Evolutionary conservation across 2,329 filamentous ascomycete species (phyloP).

Genomic region (Teratosphaeria epicoccoides): DNA sequence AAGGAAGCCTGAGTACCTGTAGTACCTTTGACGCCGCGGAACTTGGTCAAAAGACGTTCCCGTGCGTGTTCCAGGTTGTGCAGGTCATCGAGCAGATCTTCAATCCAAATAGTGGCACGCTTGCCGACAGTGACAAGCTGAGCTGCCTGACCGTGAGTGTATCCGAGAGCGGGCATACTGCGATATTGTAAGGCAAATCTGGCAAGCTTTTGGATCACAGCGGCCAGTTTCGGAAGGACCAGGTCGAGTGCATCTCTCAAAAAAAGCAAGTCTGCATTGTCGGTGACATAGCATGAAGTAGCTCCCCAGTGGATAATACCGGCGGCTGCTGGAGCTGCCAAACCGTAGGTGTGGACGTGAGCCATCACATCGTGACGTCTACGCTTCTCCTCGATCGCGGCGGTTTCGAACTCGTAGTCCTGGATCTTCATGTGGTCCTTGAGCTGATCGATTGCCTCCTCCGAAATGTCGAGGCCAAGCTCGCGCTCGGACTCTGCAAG

Average conservation of each 20-base stretch:
- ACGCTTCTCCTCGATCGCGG: constrained; percentile 39
- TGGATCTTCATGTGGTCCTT: constrained; percentile 34
- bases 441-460: constrained; percentile 45
- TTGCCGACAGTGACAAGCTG: constrained; percentile 51
- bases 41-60: constrained; percentile 49
- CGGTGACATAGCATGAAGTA: constrained; percentile 55
- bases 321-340: constrained; percentile 62
- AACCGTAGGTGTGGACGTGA: constrained; percentile 51
- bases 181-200: constrained; percentile 65
- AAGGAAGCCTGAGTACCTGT: constrained; percentile 73
- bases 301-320: constrained; percentile 74
- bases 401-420: constrained; percentile 38
- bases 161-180: constrained; percentile 60
- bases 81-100: constrained; percentile 67
- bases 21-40: constrained; percentile 64
- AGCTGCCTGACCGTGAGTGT: constrained; percentile 61
- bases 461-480: constrained; percentile 64
- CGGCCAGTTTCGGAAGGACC: constrained; percentile 67
- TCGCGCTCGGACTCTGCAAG: constrained; percentile 75
- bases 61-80: constrained; percentile 60
- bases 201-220: constrained; percentile 63
- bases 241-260: constrained; percentile 64
- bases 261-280: constrained; percentile 70
- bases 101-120: constrained; percentile 62
- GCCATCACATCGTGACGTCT: constrained; percentile 44